Conservation (phyloP, 2,329 filamentous ascomycete genomes). For the Arthroderma uncinatum region DNA sequence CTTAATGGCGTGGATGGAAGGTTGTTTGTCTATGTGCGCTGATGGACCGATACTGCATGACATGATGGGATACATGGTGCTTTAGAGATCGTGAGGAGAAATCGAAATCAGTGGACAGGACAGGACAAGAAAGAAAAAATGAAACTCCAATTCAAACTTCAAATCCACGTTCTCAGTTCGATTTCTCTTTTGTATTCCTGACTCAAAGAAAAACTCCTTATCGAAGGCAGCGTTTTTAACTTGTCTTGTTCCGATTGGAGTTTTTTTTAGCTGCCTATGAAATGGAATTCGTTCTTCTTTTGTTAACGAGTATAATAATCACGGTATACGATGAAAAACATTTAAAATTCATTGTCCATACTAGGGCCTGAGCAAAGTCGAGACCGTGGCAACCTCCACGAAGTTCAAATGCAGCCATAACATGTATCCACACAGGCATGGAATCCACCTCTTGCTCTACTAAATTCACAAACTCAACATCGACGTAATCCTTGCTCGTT, state of each 20-base stretch:
- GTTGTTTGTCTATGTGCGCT: constrained; percentile 9
- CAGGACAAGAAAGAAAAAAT: constrained; percentile 3
- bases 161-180: background rate
- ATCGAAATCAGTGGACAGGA: constrained; percentile 3
- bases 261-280: background rate
- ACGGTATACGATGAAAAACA: background rate
- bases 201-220: background rate
- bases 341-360: background rate
- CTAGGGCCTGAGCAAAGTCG: background rate
- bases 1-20: constrained; percentile 16
- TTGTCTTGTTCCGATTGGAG: background rate
- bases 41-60: constrained; percentile 5
- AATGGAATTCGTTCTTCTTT: background rate
- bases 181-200: background rate
- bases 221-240: background rate
- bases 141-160: constrained; percentile 3
- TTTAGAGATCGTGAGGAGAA: constrained; percentile 7
- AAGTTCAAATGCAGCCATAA: too few relatives aligned
- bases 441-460: background rate
- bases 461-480: background rate
- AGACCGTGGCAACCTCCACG: too few relatives aligned
- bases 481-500: background rate
- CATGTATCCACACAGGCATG: background rate
- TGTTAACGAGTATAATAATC: background rate
- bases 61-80: constrained; percentile 4